Percentiles rank a stretch among this genome's conserved stretches.
Conservation (phyloP, 2,329 filamentous ascomycete species). For the Trichoderma cornu-damae region DNA sequence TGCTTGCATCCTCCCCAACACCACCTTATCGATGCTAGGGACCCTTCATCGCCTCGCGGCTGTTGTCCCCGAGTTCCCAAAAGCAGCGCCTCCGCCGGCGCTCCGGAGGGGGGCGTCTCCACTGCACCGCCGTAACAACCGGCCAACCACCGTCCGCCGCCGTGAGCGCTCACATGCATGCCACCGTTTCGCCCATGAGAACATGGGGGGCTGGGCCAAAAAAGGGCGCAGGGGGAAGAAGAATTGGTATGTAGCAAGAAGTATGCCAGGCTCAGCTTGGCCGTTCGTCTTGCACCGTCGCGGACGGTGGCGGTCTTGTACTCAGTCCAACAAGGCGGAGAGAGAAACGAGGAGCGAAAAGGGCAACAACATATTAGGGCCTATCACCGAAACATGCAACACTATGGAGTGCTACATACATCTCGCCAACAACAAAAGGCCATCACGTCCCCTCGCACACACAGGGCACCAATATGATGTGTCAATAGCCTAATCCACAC, state of each 20-base stretch:
- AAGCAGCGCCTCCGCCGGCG: slow-evolving; percentile 15
- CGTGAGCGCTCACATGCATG: slow-evolving; percentile 6
- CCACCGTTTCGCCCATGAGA: slow-evolving; percentile 7
- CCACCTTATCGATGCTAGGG: slow-evolving; percentile 2
- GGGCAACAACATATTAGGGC: not conserved
- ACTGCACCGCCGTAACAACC: slow-evolving; percentile 13
- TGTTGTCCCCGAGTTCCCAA: slow-evolving; percentile 7
- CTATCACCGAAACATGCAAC: not conserved
- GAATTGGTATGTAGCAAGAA: not conserved
- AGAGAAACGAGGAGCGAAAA: not conserved
- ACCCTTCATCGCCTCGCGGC: slow-evolving; percentile 2
- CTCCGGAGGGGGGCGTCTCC: slow-evolving; percentile 3
- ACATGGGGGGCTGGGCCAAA: not conserved
- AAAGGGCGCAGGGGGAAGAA: slow-evolving; percentile 11
- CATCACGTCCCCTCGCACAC: not conserved
- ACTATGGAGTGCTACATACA: no score
- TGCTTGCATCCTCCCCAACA: slow-evolving; percentile 9
- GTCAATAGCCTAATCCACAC: not conserved
- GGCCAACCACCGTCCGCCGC: slow-evolving; percentile 7
- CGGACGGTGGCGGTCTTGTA: slow-evolving; percentile 8
- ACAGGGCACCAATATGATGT: slow-evolving; percentile 14
- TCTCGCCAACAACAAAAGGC: no score
- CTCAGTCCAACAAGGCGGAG: not conserved
- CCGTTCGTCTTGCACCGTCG: not conserved
- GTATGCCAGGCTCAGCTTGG: not conserved